phyloP scores from a whole-genome alignment of 2,329 filamentous ascomycete species.

The Hypomyces rosellus region DNA sequence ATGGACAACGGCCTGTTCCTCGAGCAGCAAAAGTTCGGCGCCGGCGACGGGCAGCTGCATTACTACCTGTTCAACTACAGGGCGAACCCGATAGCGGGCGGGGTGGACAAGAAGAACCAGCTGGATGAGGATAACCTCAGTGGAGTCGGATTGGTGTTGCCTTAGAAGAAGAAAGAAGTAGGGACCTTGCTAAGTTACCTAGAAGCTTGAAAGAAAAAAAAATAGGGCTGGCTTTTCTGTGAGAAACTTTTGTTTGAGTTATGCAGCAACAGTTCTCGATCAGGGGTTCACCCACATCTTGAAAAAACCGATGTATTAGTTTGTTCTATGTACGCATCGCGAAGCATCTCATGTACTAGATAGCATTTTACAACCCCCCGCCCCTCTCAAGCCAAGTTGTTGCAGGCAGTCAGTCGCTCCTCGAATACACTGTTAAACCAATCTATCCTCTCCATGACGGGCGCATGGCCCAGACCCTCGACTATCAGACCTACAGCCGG shows the following conservation, averaged over 20 bases:
- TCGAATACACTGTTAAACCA: constrained; percentile 64
- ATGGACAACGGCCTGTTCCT: constrained; percentile 94
- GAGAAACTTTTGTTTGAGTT: too few relatives aligned
- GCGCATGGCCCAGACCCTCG: constrained; percentile 70
- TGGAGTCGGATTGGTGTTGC: constrained; percentile 85
- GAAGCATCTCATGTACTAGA: background rate
- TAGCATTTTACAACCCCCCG: constrained; percentile 4
- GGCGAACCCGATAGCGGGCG: constrained; percentile 75
- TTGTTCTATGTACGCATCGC: background rate
- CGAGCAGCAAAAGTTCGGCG: constrained; percentile 88
- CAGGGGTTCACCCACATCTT: too few relatives aligned
- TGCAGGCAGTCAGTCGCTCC: constrained; percentile 47
- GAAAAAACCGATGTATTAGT: too few relatives aligned
- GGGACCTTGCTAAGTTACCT: too few relatives aligned
- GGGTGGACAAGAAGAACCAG: constrained; percentile 72
- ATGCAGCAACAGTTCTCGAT: too few relatives aligned
- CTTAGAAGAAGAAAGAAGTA: constrained; percentile 21
- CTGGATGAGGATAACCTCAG: constrained; percentile 73
- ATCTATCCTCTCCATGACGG: constrained; percentile 61
- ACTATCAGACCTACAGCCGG: constrained; percentile 57
- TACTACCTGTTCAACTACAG: constrained; percentile 98
- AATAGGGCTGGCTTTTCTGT: too few relatives aligned
- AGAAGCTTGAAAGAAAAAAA: too few relatives aligned
- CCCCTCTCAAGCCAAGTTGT: constrained; percentile 30
- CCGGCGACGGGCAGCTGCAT: constrained; percentile 89